Conservation (phyloP, 1,139 yeast species). For the Arxiozyma bovina region DNA sequence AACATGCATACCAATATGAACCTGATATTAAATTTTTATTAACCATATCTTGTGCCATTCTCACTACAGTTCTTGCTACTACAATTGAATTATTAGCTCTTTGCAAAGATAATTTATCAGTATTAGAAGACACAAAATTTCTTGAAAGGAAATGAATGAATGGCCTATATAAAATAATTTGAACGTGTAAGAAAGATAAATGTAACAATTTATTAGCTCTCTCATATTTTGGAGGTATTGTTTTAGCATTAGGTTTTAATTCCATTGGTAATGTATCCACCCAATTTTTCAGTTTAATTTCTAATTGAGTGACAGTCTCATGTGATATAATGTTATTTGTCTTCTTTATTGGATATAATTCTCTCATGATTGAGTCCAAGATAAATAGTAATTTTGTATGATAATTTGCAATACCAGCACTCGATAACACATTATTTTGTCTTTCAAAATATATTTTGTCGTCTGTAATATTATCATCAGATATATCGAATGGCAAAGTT, state of each 20-base stretch:
- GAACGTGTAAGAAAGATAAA: slow-evolving; percentile 73
- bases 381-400: slow-evolving; percentile 67
- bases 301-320: slow-evolving; percentile 63
- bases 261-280: slow-evolving; percentile 62
- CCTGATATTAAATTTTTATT: slow-evolving; percentile 68
- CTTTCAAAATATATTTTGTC: slow-evolving; percentile 33
- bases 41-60: slow-evolving; percentile 75
- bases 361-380: slow-evolving; percentile 47
- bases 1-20: slow-evolving; percentile 87
- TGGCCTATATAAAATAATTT: slow-evolving; percentile 80
- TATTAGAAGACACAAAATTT: slow-evolving; percentile 30
- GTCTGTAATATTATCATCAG: slow-evolving; percentile 79
- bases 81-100: slow-evolving; percentile 79
- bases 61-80: slow-evolving; percentile 77
- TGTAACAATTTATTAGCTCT: slow-evolving; percentile 73
- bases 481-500: slow-evolving; percentile 73
- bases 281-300: slow-evolving; percentile 69
- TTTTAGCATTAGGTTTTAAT: slow-evolving; percentile 53
- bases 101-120: slow-evolving; percentile 48
- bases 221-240: slow-evolving; percentile 55
- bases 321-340: slow-evolving; percentile 31
- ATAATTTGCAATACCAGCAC: slow-evolving; percentile 76
- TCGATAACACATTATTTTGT: slow-evolving; percentile 46
- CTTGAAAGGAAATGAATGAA: slow-evolving; percentile 70
- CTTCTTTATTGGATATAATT: slow-evolving; percentile 47